Conservation (phyloP, 2,329 filamentous ascomycete genomes). For the Aspergillus sojae region DNA sequence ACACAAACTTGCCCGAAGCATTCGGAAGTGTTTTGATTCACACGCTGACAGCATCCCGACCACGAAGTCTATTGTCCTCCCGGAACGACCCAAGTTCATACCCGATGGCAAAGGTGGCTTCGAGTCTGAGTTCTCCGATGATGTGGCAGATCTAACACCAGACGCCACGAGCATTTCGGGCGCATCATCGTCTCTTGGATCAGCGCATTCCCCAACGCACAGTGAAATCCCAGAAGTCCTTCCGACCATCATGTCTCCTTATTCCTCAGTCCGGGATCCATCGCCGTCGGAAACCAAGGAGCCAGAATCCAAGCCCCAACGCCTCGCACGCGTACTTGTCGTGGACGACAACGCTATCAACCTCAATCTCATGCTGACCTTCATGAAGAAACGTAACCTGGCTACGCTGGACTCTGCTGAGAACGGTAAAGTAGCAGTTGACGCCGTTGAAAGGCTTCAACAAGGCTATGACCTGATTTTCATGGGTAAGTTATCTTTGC, state of each 20-base stretch:
- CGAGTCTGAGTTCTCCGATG: background rate
- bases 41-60: slow-evolving; percentile 9
- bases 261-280: slow-evolving; percentile 5
- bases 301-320: slow-evolving; percentile 8
- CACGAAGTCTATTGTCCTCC: slow-evolving; percentile 9
- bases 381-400: slow-evolving; percentile 43
- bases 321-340: slow-evolving; percentile 39
- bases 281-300: slow-evolving; percentile 5
- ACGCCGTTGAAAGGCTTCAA: slow-evolving; percentile 37
- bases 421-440: slow-evolving; percentile 48
- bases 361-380: slow-evolving; percentile 47
- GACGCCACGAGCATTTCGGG: slow-evolving; percentile 1
- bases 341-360: slow-evolving; percentile 53
- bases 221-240: slow-evolving; percentile 11
- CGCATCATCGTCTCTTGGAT: slow-evolving; percentile 2
- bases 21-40: slow-evolving; percentile 33
- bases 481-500: slow-evolving; percentile 36
- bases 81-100: slow-evolving; percentile 11
- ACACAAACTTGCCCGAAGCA: slow-evolving; percentile 43
- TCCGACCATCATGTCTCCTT: slow-evolving; percentile 9
- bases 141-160: slow-evolving; percentile 10
- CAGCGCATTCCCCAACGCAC: slow-evolving; percentile 4
- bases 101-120: background rate
- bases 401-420: slow-evolving; percentile 41
- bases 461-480: slow-evolving; percentile 49